Conservation (phyloP, 2,329 filamentous ascomycete species). For the Epichloe typhina region DNA sequence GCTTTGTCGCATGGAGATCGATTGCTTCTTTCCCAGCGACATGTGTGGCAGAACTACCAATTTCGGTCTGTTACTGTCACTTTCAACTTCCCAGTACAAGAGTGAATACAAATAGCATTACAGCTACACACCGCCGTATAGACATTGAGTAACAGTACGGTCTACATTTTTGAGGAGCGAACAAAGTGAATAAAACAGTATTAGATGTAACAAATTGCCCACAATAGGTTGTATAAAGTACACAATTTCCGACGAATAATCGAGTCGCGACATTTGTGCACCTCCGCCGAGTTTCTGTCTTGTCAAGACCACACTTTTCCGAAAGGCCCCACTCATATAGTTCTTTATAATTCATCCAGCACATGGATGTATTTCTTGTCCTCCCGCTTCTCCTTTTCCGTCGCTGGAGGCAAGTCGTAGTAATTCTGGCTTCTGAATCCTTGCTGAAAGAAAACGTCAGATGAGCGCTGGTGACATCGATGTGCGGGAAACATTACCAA, state of each 20-base stretch:
- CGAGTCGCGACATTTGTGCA: background rate
- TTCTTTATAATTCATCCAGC: slow-evolving; percentile 61
- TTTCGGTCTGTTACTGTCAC: too few relatives aligned
- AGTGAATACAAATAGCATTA: too few relatives aligned
- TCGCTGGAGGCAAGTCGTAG: slow-evolving; percentile 89
- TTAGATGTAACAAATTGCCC: background rate
- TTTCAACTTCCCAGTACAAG: too few relatives aligned
- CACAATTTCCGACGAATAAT: background rate
- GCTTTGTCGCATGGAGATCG: too few relatives aligned
- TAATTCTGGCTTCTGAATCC: slow-evolving; percentile 76
- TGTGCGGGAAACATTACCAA: slow-evolving; percentile 47
- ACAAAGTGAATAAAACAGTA: background rate
- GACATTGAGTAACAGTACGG: too few relatives aligned
- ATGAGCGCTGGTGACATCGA: background rate
- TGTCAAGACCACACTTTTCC: background rate
- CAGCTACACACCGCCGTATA: too few relatives aligned
- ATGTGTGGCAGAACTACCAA: background rate
- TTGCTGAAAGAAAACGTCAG: slow-evolving; percentile 46
- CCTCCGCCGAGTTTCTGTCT: background rate
- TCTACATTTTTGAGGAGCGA: too few relatives aligned
- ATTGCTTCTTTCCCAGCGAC: too few relatives aligned
- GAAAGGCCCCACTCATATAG: background rate
- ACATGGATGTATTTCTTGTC: slow-evolving; percentile 97
- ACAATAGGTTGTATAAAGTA: slow-evolving; percentile 1
- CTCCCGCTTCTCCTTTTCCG: slow-evolving; percentile 85